Percentiles rank a stretch among this genome's conserved stretches.
These are phyloP conservation scores for Bonia amplexicaulis DNA, from an alignment of 176 grass and related monocot species.

Conservation along the genomic window DNA sequence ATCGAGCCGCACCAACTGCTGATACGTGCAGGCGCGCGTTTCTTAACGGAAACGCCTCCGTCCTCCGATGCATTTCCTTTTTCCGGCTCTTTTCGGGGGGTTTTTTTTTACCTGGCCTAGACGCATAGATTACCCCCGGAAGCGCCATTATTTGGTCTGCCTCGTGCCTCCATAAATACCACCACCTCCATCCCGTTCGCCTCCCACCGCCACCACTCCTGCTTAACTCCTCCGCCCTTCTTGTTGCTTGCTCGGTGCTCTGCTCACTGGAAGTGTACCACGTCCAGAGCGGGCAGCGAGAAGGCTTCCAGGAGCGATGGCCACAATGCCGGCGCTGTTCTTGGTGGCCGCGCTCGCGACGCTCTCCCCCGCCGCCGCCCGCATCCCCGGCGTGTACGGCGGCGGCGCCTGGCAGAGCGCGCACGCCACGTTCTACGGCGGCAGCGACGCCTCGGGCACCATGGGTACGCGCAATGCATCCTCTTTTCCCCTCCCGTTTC, in stretches of 20 bases:
- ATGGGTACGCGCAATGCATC: conserved; percentile 45
- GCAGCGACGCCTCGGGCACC: conserved; percentile 87
- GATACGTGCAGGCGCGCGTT: neutral
- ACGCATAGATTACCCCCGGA: neutral
- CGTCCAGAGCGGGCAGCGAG: neutral
- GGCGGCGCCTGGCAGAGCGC: conserved; percentile 65
- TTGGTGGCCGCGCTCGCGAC: neutral
- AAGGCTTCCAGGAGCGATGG: neutral
- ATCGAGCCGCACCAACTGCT: neutral
- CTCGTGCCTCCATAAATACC: conserved; percentile 43
- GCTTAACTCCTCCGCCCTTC: neutral
- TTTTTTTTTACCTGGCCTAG: neutral
- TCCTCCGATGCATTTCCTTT: neutral
- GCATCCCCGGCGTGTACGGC: conserved; percentile 49
- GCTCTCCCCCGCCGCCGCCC: conserved; percentile 8
- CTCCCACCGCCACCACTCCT: neutral
- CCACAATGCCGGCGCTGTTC: conserved; percentile 20
- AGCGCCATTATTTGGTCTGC: conserved; percentile 26
- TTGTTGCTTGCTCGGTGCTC: neutral
- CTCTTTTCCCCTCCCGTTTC: too few relatives aligned
- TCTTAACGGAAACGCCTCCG: neutral
- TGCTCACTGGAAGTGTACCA: neutral
- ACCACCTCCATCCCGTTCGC: neutral
- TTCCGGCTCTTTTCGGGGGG: neutral
- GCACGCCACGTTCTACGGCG: conserved; percentile 97